A percentile compares a stretch with the other conserved stretches of the same genome.
Conservation (phyloP, 352 stramenopile species). For the Globisporangium echinulatum region DNA sequence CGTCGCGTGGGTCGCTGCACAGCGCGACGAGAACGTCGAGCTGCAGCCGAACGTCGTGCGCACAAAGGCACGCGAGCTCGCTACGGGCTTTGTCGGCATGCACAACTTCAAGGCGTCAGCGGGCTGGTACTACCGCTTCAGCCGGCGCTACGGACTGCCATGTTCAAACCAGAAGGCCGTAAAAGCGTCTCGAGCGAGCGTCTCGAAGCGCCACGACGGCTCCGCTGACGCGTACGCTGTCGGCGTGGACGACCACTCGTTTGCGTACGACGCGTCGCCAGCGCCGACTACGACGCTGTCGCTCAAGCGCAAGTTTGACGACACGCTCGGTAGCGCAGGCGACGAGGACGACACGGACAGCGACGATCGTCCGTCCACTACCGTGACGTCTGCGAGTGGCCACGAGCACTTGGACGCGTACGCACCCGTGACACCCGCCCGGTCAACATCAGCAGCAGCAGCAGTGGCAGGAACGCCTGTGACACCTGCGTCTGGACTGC, state of each 20-base stretch:
- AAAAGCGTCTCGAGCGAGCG: neutral
- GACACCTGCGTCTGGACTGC: neutral
- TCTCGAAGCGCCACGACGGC: neutral
- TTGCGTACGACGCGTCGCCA: neutral
- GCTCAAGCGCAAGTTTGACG: constrained; percentile 12
- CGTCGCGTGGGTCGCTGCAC: constrained; percentile 26
- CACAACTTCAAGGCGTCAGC: constrained; percentile 45
- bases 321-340: neutral
- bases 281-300: neutral
- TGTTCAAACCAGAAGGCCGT: constrained; percentile 3
- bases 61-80: constrained; percentile 29
- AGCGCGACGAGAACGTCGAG: constrained; percentile 15
- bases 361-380: neutral
- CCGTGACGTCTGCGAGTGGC: neutral
- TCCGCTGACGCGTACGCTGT: neutral
- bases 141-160: constrained; percentile 28
- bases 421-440: neutral
- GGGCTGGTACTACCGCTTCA: constrained; percentile 54
- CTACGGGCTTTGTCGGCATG: constrained; percentile 26
- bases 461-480: neutral
- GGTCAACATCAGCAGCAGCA: neutral
- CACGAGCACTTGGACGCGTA: neutral
- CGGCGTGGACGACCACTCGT: neutral
- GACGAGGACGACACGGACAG: neutral
- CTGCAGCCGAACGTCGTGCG: constrained; percentile 23